These are phyloP conservation scores for Heliamphora pulchella DNA, from an alignment of 179 eudicot species.

Conservation along the genomic window DNA sequence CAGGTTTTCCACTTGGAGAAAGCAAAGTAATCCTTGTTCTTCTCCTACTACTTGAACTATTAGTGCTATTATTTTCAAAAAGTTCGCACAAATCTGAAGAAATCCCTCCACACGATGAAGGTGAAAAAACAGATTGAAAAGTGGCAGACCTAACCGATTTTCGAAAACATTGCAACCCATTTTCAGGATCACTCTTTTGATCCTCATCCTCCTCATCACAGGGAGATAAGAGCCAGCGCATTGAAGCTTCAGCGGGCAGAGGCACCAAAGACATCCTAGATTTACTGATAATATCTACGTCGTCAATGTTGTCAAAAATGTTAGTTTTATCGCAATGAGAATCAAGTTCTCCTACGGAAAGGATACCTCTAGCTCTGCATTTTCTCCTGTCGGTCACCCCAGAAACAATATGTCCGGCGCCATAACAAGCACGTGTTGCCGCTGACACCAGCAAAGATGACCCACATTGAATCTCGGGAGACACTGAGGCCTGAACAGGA, in stretches of 20 bases:
- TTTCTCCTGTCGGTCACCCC: slow-evolving; percentile 70
- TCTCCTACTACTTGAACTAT: slow-evolving; percentile 18
- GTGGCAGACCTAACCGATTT: slow-evolving; percentile 3
- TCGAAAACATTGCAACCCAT: slow-evolving; percentile 11
- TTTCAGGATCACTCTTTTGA: slow-evolving; percentile 13
- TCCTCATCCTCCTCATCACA: slow-evolving; percentile 29
- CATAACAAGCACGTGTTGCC: slow-evolving; percentile 54
- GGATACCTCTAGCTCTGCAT: slow-evolving; percentile 69
- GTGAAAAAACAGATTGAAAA: slow-evolving; percentile 24
- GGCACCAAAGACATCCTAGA: slow-evolving; percentile 40
- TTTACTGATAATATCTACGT: slow-evolving; percentile 10
- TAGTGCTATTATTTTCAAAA: slow-evolving; percentile 20
- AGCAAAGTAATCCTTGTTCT: slow-evolving; percentile 17
- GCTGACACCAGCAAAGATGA: slow-evolving; percentile 29
- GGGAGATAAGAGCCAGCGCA: slow-evolving; percentile 60
- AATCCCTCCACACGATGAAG: slow-evolving; percentile 32
- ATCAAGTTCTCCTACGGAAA: slow-evolving; percentile 42
- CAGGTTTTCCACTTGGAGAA: slow-evolving; percentile 25
- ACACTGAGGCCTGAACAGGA: slow-evolving; percentile 56
- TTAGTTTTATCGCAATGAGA: slow-evolving; percentile 26
- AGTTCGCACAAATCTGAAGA: slow-evolving; percentile 27
- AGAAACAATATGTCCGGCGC: slow-evolving; percentile 65
- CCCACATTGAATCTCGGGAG: slow-evolving; percentile 52
- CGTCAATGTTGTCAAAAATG: slow-evolving; percentile 21
- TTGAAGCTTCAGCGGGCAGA: slow-evolving; percentile 54